phyloP scores from a whole-genome alignment of 2,329 filamentous ascomycete genomes.

The Nemania sp. region DNA sequence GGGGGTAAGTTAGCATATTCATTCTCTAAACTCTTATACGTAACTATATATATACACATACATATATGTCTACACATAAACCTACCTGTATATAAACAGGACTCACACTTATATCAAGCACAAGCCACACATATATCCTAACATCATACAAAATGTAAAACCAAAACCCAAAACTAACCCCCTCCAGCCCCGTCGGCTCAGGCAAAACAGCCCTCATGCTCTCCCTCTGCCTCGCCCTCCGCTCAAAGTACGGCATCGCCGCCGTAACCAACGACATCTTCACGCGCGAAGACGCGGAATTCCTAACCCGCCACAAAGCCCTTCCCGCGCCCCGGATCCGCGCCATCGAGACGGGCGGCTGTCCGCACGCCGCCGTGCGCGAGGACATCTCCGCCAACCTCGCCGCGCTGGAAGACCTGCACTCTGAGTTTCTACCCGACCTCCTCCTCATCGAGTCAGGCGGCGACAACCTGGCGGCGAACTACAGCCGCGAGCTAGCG shows the following conservation, averaged over 20 bases:
- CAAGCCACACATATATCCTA: neutral
- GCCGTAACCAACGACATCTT: slow-evolving; percentile 99
- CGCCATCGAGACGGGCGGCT: slow-evolving; percentile 97
- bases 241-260: slow-evolving; percentile 84
- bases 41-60: neutral
- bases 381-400: slow-evolving; percentile 97
- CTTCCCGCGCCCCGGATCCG: slow-evolving; percentile 86
- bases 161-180: slow-evolving; percentile 33
- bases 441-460: slow-evolving; percentile 94
- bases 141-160: neutral
- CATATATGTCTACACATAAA: too few relatives aligned
- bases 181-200: slow-evolving; percentile 82
- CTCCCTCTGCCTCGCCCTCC: slow-evolving; percentile 86
- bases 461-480: slow-evolving; percentile 95
- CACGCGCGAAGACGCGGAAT: slow-evolving; percentile 97
- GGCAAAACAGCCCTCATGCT: slow-evolving; percentile 99
- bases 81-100: neutral
- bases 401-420: slow-evolving; percentile 88
- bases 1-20: slow-evolving; percentile 74
- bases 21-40: neutral
- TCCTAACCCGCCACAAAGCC: slow-evolving; percentile 87
- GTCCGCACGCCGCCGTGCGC: slow-evolving; percentile 94
- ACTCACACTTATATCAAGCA: neutral
- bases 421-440: slow-evolving; percentile 82
- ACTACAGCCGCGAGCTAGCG: slow-evolving; percentile 93